Evolutionary conservation across 2,329 filamentous ascomycete species (phyloP).

Genomic region (Colletotrichum sp.): DNA sequence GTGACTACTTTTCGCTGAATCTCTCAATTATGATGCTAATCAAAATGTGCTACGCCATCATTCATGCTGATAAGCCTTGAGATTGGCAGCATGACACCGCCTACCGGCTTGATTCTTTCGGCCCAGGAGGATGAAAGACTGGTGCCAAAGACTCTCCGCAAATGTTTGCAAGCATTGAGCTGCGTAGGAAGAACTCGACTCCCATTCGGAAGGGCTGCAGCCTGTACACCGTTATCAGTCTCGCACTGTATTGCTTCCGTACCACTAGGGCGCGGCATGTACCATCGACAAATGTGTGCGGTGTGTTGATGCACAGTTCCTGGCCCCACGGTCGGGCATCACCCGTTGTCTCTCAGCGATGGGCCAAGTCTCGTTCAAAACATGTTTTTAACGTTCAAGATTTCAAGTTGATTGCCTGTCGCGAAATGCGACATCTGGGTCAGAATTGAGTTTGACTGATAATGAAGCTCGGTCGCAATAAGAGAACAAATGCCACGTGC

Average conservation of each 20-base stretch:
- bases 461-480: not conserved
- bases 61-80: not conserved
- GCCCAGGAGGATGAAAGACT: not conserved
- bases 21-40: not conserved
- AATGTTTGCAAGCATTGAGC: not conserved
- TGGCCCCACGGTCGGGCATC: not conserved
- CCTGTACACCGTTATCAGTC: not conserved
- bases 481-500: not conserved
- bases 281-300: not conserved
- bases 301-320: not conserved
- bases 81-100: not conserved
- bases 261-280: not conserved
- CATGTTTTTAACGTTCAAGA: not conserved
- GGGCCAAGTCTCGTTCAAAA: not conserved
- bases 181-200: not conserved
- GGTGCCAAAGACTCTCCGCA: not conserved
- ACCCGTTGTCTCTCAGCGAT: not conserved
- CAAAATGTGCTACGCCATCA: not conserved
- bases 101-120: not conserved
- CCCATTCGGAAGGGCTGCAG: not conserved
- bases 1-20: not conserved
- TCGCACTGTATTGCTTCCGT: not conserved
- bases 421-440: not conserved
- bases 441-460: not conserved
- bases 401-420: not conserved